These are phyloP conservation scores for Zygosaccharomyces gambellarensis DNA, from an alignment of 805 yeast genomes.

Conservation along the genomic window DNA sequence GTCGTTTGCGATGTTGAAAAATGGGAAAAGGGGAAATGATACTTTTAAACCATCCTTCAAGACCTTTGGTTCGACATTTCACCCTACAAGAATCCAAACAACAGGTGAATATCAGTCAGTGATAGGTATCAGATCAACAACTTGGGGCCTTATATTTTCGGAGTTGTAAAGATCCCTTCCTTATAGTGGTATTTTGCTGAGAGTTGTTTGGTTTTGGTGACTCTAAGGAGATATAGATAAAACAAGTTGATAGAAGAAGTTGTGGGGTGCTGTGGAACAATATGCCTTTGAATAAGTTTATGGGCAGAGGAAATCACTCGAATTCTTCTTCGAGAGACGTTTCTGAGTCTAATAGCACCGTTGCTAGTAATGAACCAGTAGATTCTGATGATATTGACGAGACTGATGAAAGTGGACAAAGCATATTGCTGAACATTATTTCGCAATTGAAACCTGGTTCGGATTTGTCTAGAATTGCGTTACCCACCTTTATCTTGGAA, in stretches of 20 bases:
- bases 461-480: slow-evolving; percentile 82
- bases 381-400: slow-evolving; percentile 79
- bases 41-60: background rate
- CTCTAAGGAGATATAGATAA: slow-evolving; percentile 3
- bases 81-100: background rate
- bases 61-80: background rate
- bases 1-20: background rate
- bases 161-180: background rate
- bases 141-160: background rate
- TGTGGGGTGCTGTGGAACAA: background rate
- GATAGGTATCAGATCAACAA: too few species aligned
- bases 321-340: slow-evolving; percentile 8
- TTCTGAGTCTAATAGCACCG: slow-evolving; percentile 4
- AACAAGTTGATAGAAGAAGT: slow-evolving; percentile 1
- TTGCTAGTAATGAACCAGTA: slow-evolving; percentile 6
- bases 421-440: slow-evolving; percentile 79
- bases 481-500: slow-evolving; percentile 93
- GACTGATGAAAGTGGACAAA: slow-evolving; percentile 84
- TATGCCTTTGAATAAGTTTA: slow-evolving; percentile 5
- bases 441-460: slow-evolving; percentile 89
- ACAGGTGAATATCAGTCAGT: too few species aligned
- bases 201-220: background rate
- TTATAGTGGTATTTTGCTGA: background rate
- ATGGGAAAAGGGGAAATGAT: background rate
- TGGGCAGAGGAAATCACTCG: slow-evolving; percentile 2